Base-by-base conservation (phyloP, 192 early-diverging fungal species). In the Lobulomyces angularis region DNA sequence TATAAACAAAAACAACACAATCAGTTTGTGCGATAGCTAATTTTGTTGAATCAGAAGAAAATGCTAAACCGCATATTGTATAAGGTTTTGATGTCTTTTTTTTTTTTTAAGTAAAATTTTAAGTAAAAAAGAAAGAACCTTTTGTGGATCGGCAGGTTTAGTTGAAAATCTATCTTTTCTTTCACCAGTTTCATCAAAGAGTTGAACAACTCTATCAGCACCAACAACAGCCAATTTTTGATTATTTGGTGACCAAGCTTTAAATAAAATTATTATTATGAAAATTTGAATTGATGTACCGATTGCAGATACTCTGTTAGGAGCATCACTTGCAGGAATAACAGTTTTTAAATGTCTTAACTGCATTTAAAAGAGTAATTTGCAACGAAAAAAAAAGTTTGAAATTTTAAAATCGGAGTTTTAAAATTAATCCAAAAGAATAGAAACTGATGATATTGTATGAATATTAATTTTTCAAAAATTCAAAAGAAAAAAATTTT, bases 111-210 rank as follows among this genome's bases (percentile, higher is more conserved):
- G 3, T 47, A 0, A 20, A 2, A 16, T 1, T 44, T 28, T 8
- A 19, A 8, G 34, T 23, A 21, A 0, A 21, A 11, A 32, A 25
- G 8, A 30, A 7, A 30, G 5, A 41, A 68, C 67, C 56, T 78
- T 77, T 21, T n/a, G n/a, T 5, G 75, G 66, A 43, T 78, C 75
- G 17, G 69, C 75, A 0, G 73, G 69, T 41, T 78, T 78, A n/a
- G 75, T 78, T 2, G 69, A 49, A 48, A 78, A 78, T 18, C 59
- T 43, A 43, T 78, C 75, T 39, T 78, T 78, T 23, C 70, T 43
- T 39, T 78, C 75, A n/a, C 75, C 75, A 0, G 73, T 78, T 33
- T 78, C 75, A 47, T 78, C 75, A 61, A 61, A 78, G 14, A 78
- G 56, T 32, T 74, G 65, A 19, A 78, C 60, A 26, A 69, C 53